Base-by-base conservation (phyloP, 495 filamentous ascomycete genomes). In the Glonium stellatum region DNA sequence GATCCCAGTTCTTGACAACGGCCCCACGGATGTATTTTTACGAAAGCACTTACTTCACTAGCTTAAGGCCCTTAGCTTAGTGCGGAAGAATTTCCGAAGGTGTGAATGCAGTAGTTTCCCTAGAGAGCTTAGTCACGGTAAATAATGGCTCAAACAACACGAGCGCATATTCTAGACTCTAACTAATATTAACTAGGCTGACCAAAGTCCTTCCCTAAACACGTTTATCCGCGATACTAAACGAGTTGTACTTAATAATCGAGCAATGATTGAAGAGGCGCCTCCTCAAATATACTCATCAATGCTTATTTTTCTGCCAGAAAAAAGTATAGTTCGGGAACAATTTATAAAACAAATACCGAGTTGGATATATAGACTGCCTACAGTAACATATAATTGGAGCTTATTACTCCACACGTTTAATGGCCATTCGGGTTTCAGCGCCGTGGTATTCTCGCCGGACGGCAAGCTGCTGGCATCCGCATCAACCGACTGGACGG, bases 271-370 rank as follows among this genome's bases (percentile, higher is more conserved):
- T 42, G 65, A 72, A 47, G 19, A 58, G 4, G 63, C 54, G 19
- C 56, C 68, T 55, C 57, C 75, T 49, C 67, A 73, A 55, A 34
- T 67, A 58, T 72, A 70, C 54, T 56, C 34, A 42, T 58, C 71
- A 8, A 70, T 62, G 4, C 58, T 78, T 1, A 23, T 73, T 11
- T 77, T 76, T 66, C 57, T 67, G 37, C 74, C 71, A 27, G n/a
- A 55, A 41, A 66, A 9, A 19, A 67, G 69, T 54, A 58, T 54
- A 31, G 25, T 54, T 21, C 21, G 31, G 52, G 36, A 54, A 27
- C 12, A 35, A 6, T 54, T 54, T 21, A 13, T 2, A 54, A 5
- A 35, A 5, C 22, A 54, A 9, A 34, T 54, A 5, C 5, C 21
- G 3, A 27, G 22, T 19, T 54, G 52, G 52, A 19, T 54, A 4